Evolutionary conservation across 352 stramenopile species (phyloP), one percentile per base, ranked within the genome.

Genomic region (Phytophthora tubulina): DNA sequence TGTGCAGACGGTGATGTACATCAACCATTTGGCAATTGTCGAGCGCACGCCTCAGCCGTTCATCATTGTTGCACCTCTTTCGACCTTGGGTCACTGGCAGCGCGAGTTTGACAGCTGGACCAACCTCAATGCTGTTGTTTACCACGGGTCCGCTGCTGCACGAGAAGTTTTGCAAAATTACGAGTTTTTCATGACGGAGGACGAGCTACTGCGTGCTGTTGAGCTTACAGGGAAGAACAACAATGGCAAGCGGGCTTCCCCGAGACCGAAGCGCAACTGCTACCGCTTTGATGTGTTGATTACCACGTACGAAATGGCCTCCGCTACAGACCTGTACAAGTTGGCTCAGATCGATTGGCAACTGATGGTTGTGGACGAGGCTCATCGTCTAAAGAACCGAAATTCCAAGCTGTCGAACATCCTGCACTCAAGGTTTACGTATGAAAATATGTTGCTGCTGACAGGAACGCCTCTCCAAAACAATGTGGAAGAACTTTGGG

Each of bases 251-350:
- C 54, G 48, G 10, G 64, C 76, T 33, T 32, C 72, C 2, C 65
- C 79, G 0, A 75, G 75, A 33, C 59, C 78, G 9, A 88, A 86
- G 59, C 73, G 78, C 17, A 80, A 85, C 21, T 90, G 89, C 62
- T 92, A 96, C 65, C 89, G 97, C 15, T 99, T 99, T 79, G 97
- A 99, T 74, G 97, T 99, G 27, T 80, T 99, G 11, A 98, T 99
- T 38, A 99, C 98, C 17, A 99, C 98, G 2, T 99, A 99, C 78
- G 98, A 99, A 75, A 99, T 99, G 78, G 92, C 98, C 7, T 91
- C 85, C 27, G 95, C 98, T 39, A 96, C 94, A 51, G 96, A 99
- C 61, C 88, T 98, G n/a, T 84, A 78, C 44, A 95, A 99, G 50
- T 86, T 99, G 60, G 90, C 90, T 53, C 88, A 97, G 55, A 86